Evolutionary conservation across 2,329 filamentous ascomycete species (phyloP).

Genomic region (Beauveria sp.): DNA sequence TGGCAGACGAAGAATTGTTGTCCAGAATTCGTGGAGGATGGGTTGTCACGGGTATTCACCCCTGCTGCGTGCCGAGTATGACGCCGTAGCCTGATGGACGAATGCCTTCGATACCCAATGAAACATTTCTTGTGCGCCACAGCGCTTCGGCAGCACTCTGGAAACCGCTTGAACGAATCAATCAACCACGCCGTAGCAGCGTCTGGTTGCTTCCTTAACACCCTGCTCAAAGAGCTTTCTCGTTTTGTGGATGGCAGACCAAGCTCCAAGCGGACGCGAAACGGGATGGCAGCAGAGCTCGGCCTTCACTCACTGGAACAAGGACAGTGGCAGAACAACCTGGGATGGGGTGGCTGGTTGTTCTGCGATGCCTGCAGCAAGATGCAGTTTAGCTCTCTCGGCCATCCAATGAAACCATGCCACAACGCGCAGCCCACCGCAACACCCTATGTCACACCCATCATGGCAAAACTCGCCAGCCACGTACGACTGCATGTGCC

Average conservation of each 20-base stretch:
- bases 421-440: neutral
- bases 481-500: too few relatives aligned
- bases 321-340: too few relatives aligned
- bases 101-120: too few relatives aligned
- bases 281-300: neutral
- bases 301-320: neutral
- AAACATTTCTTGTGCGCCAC: neutral
- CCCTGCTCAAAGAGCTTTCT: neutral
- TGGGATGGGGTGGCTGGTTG: neutral
- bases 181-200: neutral
- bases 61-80: neutral
- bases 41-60: neutral
- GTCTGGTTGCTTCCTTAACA: neutral
- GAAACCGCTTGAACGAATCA: neutral
- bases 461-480: neutral
- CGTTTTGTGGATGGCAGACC: neutral
- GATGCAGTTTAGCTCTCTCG: constrained; percentile 24
- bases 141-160: neutral
- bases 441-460: neutral
- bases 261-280: neutral
- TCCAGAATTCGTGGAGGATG: neutral
- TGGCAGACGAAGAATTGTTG: neutral
- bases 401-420: neutral
- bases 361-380: neutral
- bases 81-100: neutral